Base-by-base conservation (phyloP, 352 stramenopile species). In the Globisporangium abappressorium region DNA sequence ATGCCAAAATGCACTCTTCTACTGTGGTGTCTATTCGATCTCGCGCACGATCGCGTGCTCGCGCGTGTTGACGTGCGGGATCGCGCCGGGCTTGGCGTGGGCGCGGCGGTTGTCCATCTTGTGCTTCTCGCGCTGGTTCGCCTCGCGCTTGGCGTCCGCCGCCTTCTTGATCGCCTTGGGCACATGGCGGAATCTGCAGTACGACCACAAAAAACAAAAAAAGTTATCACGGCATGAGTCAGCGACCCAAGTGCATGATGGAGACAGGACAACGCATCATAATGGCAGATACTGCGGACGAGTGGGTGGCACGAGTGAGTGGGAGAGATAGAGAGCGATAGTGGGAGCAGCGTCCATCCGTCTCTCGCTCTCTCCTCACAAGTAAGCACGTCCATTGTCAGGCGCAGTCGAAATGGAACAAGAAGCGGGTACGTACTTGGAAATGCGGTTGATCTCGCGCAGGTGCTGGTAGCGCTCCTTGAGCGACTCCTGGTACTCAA, bases 91-190 rank as follows among this genome's bases (percentile, higher is more conserved):
- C 65, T 89, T 90, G 63, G 85, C 82, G 70, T 98, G 89, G 14
- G 84, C 82, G 24, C 86, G 86, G 36, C 84, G 77, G 78, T 97
- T 97, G 8, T 80, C 85, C 59, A 84, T 82, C 80, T 98, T 98
- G 64, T 92, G 81, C 69, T 92, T 84, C 51, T 93, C 85, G 73
- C 88, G 93, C n/a, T 81, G 69, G 62, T 65, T 79, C 63, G 89
- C 80, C 62, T 98, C 82, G 73, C 86, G 84, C 73, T 97, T 93
- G 69, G 90, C 87, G 47, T 94, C 76, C 24, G 91, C 89, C 60
- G 98, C 93, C 76, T 99, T 99, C 78, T 98, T 98, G 77, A 99
- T 98, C 60, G 97, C 87, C 76, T 98, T 99, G 12, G 98, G 98
- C 62, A 99, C 82, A 68, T 99, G 96, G 58, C 97, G 85, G 64